Evolutionary conservation across 2,329 filamentous ascomycete genomes (phyloP).

Genomic region (Sordariomycetes sp.): DNA sequence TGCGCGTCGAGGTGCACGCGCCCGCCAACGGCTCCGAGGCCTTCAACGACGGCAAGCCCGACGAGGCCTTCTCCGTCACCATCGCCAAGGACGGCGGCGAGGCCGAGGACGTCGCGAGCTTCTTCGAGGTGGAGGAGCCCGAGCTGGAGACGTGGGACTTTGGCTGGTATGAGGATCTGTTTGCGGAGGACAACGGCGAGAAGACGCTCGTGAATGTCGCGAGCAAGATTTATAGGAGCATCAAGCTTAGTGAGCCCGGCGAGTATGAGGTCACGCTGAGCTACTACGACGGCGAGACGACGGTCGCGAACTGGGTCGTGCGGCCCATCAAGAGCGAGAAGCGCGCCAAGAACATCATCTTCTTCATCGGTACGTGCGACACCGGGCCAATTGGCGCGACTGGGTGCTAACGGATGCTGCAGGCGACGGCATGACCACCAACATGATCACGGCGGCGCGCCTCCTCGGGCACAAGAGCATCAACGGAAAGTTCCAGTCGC

Average conservation of each 20-base stretch:
- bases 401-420: background rate
- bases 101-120: conserved; percentile 47
- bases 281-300: conserved; percentile 65
- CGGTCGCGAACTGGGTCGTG: conserved; percentile 67
- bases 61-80: conserved; percentile 66
- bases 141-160: conserved; percentile 73
- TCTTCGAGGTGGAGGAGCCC: conserved; percentile 61
- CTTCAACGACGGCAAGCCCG: conserved; percentile 56
- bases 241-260: conserved; percentile 69
- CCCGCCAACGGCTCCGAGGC: conserved; percentile 73
- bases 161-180: conserved; percentile 76
- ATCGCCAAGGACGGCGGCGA: conserved; percentile 53
- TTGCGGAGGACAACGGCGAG: conserved; percentile 59
- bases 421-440: conserved; percentile 56
- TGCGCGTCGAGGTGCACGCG: conserved; percentile 73
- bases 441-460: conserved; percentile 70
- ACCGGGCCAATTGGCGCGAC: background rate
- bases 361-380: conserved; percentile 57
- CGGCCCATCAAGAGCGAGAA: conserved; percentile 58
- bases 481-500: conserved; percentile 74
- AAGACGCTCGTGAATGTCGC: conserved; percentile 71
- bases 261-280: conserved; percentile 65
- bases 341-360: conserved; percentile 74
- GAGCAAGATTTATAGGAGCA: conserved; percentile 65
- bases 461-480: conserved; percentile 72